These are phyloP conservation scores for Alternaria incomplexa DNA, from an alignment of 2,329 filamentous ascomycete genomes.

Conservation along the genomic window DNA sequence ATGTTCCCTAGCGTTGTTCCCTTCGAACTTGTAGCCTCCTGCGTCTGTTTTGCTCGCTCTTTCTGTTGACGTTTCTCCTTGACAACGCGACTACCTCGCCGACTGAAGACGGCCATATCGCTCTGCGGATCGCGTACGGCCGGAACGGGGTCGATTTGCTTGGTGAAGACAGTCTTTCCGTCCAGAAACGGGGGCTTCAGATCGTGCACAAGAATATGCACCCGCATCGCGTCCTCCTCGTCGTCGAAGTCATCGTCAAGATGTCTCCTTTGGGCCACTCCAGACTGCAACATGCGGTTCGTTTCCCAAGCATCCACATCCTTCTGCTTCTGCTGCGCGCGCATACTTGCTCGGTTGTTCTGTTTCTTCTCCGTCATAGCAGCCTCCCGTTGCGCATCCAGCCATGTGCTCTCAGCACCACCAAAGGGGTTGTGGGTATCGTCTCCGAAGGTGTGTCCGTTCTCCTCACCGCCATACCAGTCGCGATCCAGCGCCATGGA, in stretches of 20 bases:
- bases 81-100: slow-evolving; percentile 92
- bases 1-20: slow-evolving; percentile 93
- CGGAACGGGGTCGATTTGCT: slow-evolving; percentile 92
- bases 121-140: slow-evolving; percentile 93
- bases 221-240: slow-evolving; percentile 85
- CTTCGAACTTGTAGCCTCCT: slow-evolving; percentile 90
- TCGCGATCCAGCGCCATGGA: slow-evolving; percentile 81
- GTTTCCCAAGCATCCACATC: slow-evolving; percentile 99
- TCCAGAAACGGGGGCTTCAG: slow-evolving; percentile 93
- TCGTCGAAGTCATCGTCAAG: slow-evolving; percentile 83
- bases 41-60: slow-evolving; percentile 90
- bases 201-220: slow-evolving; percentile 93
- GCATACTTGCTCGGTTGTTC: slow-evolving; percentile 71
- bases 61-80: slow-evolving; percentile 89
- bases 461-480: slow-evolving; percentile 90
- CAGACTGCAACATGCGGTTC: slow-evolving; percentile 96
- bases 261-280: slow-evolving; percentile 88
- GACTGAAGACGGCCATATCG: slow-evolving; percentile 97
- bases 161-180: slow-evolving; percentile 94
- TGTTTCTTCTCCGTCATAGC: slow-evolving; percentile 81
- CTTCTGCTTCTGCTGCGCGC: slow-evolving; percentile 83
- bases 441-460: slow-evolving; percentile 84
- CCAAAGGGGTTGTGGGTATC: slow-evolving; percentile 94
- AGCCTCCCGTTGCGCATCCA: slow-evolving; percentile 76
- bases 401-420: slow-evolving; percentile 72